These are phyloP conservation scores for Puccinia polysora DNA, from an alignment of 1,284 basidiomycete genomes.

Conservation along the genomic window DNA sequence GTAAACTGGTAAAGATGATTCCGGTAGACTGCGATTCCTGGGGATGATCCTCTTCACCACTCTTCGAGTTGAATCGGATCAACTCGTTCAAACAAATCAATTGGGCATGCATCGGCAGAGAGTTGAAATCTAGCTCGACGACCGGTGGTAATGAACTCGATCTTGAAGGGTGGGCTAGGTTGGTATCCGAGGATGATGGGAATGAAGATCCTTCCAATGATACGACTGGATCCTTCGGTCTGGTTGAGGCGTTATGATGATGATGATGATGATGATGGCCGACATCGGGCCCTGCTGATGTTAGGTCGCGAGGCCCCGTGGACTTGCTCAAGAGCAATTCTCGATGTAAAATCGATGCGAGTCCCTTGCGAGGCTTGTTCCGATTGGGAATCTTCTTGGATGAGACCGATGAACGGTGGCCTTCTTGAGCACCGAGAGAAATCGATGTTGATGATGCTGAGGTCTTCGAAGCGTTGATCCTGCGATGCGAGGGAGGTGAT, in stretches of 20 bases:
- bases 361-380: background rate
- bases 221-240: background rate
- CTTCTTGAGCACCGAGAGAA: background rate
- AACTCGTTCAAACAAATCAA: slow-evolving; percentile 39
- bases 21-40: slow-evolving; percentile 5
- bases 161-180: background rate
- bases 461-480: background rate
- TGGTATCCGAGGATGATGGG: background rate
- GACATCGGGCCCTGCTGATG: background rate
- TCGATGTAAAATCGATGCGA: slow-evolving; percentile 14
- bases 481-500: slow-evolving; percentile 1
- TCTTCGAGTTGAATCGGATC: slow-evolving; percentile 17
- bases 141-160: slow-evolving; percentile 8
- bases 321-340: background rate
- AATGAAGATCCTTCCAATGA: slow-evolving; percentile 2
- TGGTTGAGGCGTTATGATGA: background rate
- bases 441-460: background rate
- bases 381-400: slow-evolving; percentile 8
- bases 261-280: background rate
- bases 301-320: background rate
- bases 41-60: background rate
- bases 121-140: slow-evolving; percentile 37
- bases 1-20: slow-evolving; percentile 39
- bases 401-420: slow-evolving; percentile 1
- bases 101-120: slow-evolving; percentile 38